Evolutionary conservation across 1,139 yeast species (phyloP).

Genomic region (Pichia sp.): DNA sequence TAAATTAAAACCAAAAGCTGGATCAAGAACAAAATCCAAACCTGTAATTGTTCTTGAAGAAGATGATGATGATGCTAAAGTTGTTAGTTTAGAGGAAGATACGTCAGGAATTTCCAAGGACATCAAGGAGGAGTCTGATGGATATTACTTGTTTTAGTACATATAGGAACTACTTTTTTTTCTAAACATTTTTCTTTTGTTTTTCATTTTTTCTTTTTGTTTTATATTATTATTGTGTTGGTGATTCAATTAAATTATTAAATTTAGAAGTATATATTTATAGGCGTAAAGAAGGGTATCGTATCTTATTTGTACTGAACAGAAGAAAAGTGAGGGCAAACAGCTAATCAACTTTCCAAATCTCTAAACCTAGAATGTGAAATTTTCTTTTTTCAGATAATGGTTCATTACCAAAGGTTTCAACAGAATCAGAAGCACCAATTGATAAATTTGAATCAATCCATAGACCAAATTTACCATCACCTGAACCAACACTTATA

Average conservation of each 20-base stretch:
- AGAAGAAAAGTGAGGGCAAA: neutral
- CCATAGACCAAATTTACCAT: slow-evolving; percentile 91
- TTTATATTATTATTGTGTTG: too few species aligned
- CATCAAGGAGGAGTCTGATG: slow-evolving; percentile 23
- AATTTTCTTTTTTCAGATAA: slow-evolving; percentile 60
- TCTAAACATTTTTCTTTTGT: neutral
- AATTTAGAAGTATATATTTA: too few species aligned
- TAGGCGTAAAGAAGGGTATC: neutral
- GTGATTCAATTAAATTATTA: neutral
- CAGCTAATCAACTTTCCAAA: slow-evolving; percentile 52
- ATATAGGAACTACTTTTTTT: neutral
- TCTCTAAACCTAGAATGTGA: slow-evolving; percentile 68
- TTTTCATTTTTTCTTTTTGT: neutral
- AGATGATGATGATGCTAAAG: neutral
- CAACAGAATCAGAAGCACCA: slow-evolving; percentile 74
- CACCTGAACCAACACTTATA: slow-evolving; percentile 86
- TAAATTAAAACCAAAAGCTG: neutral
- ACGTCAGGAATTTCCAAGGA: slow-evolving; percentile 20
- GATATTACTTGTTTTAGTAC: neutral
- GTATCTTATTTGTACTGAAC: too few species aligned
- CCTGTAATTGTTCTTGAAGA: neutral
- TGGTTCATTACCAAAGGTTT: slow-evolving; percentile 87
- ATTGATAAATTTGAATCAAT: slow-evolving; percentile 63
- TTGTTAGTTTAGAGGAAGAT: slow-evolving; percentile 10
- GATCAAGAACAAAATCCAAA: neutral